phyloP scores from a whole-genome alignment of 2,329 filamentous ascomycete genomes.

The Sclerotinia nivalis region DNA sequence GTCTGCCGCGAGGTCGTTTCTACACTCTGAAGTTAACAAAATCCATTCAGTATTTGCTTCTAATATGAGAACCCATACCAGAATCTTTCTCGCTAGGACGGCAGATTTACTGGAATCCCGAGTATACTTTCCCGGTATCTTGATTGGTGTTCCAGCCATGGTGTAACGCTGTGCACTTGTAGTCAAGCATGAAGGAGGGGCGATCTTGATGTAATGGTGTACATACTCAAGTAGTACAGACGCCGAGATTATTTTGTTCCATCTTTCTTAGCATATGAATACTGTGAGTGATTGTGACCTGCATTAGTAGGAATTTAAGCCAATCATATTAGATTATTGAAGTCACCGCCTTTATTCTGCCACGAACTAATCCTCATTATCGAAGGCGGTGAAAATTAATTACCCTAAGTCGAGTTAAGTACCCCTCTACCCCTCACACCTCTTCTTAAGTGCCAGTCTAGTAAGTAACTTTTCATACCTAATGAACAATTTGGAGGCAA shows the following conservation, averaged over 20 bases:
- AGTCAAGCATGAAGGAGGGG: background rate
- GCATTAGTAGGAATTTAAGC: no score
- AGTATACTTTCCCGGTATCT: conserved; percentile 38
- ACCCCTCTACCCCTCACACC: no score
- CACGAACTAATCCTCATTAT: no score
- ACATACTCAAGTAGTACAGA: background rate
- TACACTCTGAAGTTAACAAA: conserved; percentile 20
- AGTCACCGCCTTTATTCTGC: no score
- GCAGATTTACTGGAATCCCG: conserved; percentile 32
- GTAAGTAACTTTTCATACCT: no score
- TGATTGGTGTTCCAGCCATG: conserved; percentile 40
- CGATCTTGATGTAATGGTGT: background rate
- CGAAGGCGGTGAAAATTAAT: no score
- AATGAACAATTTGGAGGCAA: background rate
- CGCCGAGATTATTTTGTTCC: background rate
- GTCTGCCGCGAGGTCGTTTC: conserved; percentile 30
- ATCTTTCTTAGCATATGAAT: no score
- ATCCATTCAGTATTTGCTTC: background rate
- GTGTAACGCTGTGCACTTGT: background rate
- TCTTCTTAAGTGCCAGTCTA: no score
- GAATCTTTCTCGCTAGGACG: conserved; percentile 31
- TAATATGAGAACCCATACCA: conserved; percentile 27
- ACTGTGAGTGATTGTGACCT: no score
- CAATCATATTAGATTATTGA: no score
- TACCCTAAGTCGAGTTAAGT: no score